Evolutionary conservation across 73 alveolate species (phyloP), one percentile per base, ranked within the genome.

Genomic region (Blepharisma stoltei): DNA sequence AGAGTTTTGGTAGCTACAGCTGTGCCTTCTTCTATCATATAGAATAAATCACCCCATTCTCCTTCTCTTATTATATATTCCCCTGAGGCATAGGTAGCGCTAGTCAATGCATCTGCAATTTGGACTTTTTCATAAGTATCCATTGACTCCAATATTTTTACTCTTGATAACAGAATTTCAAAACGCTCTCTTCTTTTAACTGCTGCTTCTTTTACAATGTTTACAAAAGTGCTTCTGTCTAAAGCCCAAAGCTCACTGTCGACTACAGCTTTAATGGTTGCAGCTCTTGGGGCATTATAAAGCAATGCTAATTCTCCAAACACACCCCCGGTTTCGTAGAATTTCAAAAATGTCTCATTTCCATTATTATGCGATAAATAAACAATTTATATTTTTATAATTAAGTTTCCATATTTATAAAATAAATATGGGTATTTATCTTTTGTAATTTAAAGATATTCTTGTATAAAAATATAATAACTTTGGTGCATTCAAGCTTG

Each of bases 261-360:
- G 53, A 88, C 78, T 49, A 83, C 84, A 3, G 97, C 97, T 23
- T 46, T 86, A 60, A 94, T 94, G 5, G 97, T 83, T 0, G 97
- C 97, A 6, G 97, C 97, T 76, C 97, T 82, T n/a, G 97, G 97
- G 54, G 95, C 97, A 76, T 94, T 94, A 81, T 94, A 94, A 67
- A 94, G 78, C 23, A 94, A 82, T 45, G 97, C 97, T 9, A 94
- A 80, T 85, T 94, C 99, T 18, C 94, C 94, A 69, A 82, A 82
- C 9, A 80, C 87, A 0, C 83, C 86, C 14, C 87, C 87, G 18
- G 89, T 78, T 21, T 82, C 78, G 52, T 81, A 89, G 8, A 79
- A 60, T 41, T 77, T 77, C 20, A 77, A 69, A 44, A 9, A 14
- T 43, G 14, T 69, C 43, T 54, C 6, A 37, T 18, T 70, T 5